Conservation (phyloP, 2,329 filamentous ascomycete species). For the Colletotrichum coccodes region DNA sequence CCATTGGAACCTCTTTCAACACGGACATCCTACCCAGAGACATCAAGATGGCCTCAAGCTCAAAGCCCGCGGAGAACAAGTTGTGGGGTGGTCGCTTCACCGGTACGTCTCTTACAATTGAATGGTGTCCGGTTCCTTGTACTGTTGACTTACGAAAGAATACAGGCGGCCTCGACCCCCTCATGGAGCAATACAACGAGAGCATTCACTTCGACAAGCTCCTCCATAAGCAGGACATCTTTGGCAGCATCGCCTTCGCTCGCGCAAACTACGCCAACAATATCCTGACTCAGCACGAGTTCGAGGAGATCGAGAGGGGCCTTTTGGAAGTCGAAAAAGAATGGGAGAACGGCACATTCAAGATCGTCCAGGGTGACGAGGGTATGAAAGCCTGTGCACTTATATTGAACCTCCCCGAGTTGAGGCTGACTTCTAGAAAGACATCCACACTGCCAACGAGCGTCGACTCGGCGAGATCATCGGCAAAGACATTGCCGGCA, state of each 20-base stretch:
- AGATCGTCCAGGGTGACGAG: constrained; percentile 53
- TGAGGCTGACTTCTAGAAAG: background rate
- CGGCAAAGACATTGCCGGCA: constrained; percentile 75
- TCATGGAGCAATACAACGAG: constrained; percentile 89
- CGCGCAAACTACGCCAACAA: constrained; percentile 80
- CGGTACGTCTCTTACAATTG: constrained; percentile 38
- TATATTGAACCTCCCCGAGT: constrained; percentile 49
- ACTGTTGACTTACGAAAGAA: constrained; percentile 40
- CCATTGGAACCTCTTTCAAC: background rate
- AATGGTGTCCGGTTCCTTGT: no score
- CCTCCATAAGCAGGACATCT: constrained; percentile 84
- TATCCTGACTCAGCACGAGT: constrained; percentile 79
- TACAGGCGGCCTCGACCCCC: constrained; percentile 80
- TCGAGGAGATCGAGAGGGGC: constrained; percentile 78
- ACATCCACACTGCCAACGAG: constrained; percentile 65
- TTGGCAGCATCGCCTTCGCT: constrained; percentile 83
- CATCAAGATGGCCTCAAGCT: constrained; percentile 40
- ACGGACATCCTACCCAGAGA: background rate
- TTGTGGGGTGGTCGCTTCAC: constrained; percentile 55
- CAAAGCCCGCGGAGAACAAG: constrained; percentile 44
- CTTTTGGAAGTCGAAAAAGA: constrained; percentile 67
- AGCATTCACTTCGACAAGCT: constrained; percentile 81
- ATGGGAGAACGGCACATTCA: constrained; percentile 62
- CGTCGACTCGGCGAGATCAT: constrained; percentile 73
- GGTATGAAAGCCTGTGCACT: constrained; percentile 5